Percentiles rank a stretch among this genome's conserved stretches.
These are phyloP conservation scores for Melastoma candidum DNA, from an alignment of 441 rosid species.

Conservation along the genomic window DNA sequence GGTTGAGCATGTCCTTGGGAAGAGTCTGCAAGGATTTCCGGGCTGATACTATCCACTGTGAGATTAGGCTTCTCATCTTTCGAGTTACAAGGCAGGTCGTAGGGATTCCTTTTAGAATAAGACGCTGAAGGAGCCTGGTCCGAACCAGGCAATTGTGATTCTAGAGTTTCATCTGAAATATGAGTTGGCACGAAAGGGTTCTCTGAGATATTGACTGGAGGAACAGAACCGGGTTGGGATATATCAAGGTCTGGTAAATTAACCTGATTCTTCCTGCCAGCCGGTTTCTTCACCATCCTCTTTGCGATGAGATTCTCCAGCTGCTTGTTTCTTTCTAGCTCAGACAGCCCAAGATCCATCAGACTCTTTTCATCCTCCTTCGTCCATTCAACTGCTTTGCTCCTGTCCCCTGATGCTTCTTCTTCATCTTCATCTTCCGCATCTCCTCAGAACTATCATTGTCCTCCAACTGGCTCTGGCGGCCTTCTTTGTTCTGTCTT, in stretches of 20 bases:
- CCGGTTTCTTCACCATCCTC: conserved; percentile 52
- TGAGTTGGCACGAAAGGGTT: conserved; percentile 22
- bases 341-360: conserved; percentile 78
- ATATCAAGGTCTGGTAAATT: conserved; percentile 26
- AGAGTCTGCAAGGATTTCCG: conserved; percentile 43
- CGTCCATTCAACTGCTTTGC: conserved; percentile 56
- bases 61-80: conserved; percentile 71
- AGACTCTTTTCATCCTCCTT: conserved; percentile 77
- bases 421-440: conserved; percentile 19
- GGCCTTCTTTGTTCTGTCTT: neutral
- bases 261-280: conserved; percentile 36
- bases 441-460: conserved; percentile 36
- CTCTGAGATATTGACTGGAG: conserved; percentile 34
- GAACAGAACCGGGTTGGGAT: conserved; percentile 24
- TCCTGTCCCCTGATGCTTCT: conserved; percentile 19
- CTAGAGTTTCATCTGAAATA: conserved; percentile 18
- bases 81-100: conserved; percentile 82
- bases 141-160: conserved; percentile 48
- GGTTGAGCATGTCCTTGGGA: conserved; percentile 41
- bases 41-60: conserved; percentile 49
- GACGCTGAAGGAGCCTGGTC: conserved; percentile 56
- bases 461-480: conserved; percentile 24
- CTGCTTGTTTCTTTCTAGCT: conserved; percentile 70
- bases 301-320: conserved; percentile 64
- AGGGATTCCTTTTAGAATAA: conserved; percentile 56